Evolutionary conservation across 2,329 filamentous ascomycete species (phyloP).

Genomic region (Penicillium brasilianum): DNA sequence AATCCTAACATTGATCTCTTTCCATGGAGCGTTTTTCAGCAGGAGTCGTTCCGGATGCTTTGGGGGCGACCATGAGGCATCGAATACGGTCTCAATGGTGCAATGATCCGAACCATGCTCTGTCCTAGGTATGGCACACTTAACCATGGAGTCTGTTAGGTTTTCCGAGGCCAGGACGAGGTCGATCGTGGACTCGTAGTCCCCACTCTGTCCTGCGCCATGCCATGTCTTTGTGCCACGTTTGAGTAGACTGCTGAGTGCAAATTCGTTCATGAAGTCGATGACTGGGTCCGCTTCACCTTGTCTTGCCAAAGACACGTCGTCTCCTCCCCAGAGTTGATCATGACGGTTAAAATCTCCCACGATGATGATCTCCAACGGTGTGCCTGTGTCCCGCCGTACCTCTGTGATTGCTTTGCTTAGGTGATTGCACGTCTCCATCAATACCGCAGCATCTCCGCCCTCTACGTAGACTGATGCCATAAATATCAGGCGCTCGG

Average conservation of each 20-base stretch:
- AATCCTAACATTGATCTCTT: slow-evolving; percentile 16
- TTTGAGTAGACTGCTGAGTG: slow-evolving; percentile 41
- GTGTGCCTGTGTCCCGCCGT: too few species aligned
- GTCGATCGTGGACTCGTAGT: slow-evolving; percentile 17
- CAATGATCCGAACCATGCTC: slow-evolving; percentile 37
- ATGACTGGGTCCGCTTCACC: slow-evolving; percentile 31
- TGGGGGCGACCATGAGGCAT: slow-evolving; percentile 20
- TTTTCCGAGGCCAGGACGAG: slow-evolving; percentile 17
- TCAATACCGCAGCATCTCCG: too few species aligned
- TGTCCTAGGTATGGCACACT: slow-evolving; percentile 23
- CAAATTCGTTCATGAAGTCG: slow-evolving; percentile 42
- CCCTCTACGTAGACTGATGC: too few species aligned
- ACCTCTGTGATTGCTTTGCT: too few species aligned
- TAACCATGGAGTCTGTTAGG: slow-evolving; percentile 19
- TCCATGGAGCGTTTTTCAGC: slow-evolving; percentile 28
- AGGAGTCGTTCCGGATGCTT: slow-evolving; percentile 23
- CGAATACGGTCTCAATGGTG: slow-evolving; percentile 38
- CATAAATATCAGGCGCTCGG: too few species aligned
- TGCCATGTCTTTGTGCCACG: slow-evolving; percentile 44
- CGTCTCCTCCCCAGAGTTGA: too few species aligned
- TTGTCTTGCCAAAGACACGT: too few species aligned
- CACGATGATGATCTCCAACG: too few species aligned
- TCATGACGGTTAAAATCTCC: too few species aligned
- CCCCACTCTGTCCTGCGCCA: slow-evolving; percentile 22
- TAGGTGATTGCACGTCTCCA: too few species aligned